These are phyloP conservation scores for Coniochaeta hoffmannii DNA, from an alignment of 2,329 filamentous ascomycete genomes.

Conservation along the genomic window DNA sequence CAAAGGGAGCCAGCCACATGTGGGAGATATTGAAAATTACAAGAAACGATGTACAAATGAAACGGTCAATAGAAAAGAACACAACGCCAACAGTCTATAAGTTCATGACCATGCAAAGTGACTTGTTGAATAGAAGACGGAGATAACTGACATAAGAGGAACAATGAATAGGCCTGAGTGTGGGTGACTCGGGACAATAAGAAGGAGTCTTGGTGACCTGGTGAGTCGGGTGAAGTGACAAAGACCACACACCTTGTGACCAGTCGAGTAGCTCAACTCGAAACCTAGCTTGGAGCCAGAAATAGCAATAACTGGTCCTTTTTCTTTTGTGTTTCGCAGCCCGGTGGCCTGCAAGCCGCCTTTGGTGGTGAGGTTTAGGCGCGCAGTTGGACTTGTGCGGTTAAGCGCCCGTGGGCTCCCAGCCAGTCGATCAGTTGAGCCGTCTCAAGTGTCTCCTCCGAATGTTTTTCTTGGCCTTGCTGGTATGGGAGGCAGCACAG, in stretches of 20 bases:
- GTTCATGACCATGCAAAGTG: neutral
- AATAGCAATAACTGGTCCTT: neutral
- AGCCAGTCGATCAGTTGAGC: constrained; percentile 16
- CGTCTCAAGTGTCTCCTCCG: neutral
- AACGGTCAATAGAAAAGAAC: neutral
- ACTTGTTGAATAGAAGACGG: neutral
- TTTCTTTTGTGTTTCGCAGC: constrained; percentile 8
- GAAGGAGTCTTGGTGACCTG: neutral
- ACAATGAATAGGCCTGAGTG: constrained; percentile 2
- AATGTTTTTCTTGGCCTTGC: neutral
- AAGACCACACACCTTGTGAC: constrained; percentile 3
- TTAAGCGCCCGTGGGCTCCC: constrained; percentile 14
- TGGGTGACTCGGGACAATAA: constrained; percentile 4
- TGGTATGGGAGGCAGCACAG: neutral
- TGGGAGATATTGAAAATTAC: neutral
- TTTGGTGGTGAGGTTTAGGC: constrained; percentile 11
- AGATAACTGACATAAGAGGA: neutral
- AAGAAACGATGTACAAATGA: neutral
- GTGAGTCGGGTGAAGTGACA: neutral
- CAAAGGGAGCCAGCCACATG: neutral
- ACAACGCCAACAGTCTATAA: neutral
- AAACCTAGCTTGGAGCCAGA: neutral
- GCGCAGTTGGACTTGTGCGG: constrained; percentile 5
- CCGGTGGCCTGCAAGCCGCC: constrained; percentile 3
- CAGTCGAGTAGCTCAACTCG: neutral